Percentiles rank a stretch among this genome's conserved stretches.
phyloP scores from a whole-genome alignment of 176 grass and related monocot genomes.

The Secale cereale region DNA sequence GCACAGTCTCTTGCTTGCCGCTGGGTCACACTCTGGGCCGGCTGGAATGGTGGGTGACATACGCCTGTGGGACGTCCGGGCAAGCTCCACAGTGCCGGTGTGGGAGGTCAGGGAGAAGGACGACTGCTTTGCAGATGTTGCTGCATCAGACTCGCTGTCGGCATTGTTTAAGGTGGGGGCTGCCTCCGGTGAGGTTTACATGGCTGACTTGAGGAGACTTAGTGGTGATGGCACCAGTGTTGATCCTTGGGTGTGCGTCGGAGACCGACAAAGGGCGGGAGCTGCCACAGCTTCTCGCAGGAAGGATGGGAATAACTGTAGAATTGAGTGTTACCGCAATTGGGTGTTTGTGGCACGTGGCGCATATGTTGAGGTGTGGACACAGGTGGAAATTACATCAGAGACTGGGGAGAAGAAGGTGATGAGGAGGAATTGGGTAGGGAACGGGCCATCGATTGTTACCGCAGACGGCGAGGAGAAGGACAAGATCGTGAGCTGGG shows the following conservation, averaged over 20 bases:
- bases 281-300: background rate
- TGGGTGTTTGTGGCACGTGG: conserved; percentile 56
- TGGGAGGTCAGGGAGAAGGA: conserved; percentile 68
- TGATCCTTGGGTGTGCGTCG: conserved; percentile 58
- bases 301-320: conserved; percentile 68
- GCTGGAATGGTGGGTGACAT: conserved; percentile 58
- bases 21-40: conserved; percentile 68
- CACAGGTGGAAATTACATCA: conserved; percentile 41
- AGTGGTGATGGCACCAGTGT: conserved; percentile 13
- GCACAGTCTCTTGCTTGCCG: conserved; percentile 59
- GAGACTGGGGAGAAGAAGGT: conserved; percentile 47
- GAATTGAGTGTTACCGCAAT: conserved; percentile 54
- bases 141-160: conserved; percentile 43
- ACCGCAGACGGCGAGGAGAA: background rate
- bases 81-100: conserved; percentile 30
- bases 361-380: conserved; percentile 75
- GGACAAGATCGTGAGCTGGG: conserved; percentile 62
- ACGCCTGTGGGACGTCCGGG: conserved; percentile 68
- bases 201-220: conserved; percentile 82
- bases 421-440: conserved; percentile 81
- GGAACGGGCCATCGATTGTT: conserved; percentile 24
- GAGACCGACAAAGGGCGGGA: conserved; percentile 20
- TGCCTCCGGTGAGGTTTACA: conserved; percentile 64
- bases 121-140: conserved; percentile 71
- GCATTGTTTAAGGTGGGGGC: conserved; percentile 74